Evolutionary conservation across 805 yeast genomes (phyloP), one percentile per base, ranked within the genome.

Genomic region (Saccharomycopsis sp.): DNA sequence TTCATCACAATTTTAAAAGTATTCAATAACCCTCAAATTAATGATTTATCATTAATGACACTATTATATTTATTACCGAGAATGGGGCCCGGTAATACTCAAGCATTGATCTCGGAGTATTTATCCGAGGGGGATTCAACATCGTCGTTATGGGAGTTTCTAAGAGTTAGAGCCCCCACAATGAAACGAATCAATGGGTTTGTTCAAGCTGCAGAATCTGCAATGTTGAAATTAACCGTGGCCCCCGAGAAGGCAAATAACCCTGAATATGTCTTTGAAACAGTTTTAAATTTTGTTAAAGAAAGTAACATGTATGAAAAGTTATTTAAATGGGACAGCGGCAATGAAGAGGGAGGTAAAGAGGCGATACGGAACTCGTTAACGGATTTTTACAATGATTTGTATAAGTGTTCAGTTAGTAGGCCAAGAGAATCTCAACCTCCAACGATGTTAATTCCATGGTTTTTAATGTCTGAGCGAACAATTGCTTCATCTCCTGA

Each of bases 1-100:
- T 54, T 81, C 1, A 51, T 80, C 11, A 76, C 77, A 45, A 60
- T 77, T 22, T 53, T 79, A 47, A 71, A 67, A 50, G 60, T 79
- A 0, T 27, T 47, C n/a, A 7, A n/a, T 8, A 59, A 62, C 39
- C 63, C 68, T 8, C 17, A 48, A 1, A 47, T 41, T 4, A 51
- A 60, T 1, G 59, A 59, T 32, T 61, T 62, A 44, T 45, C 65
- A 3, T 44, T 59, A 13, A 31, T 31, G 35, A 5, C 35, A 31
- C 19, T 31, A 5, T 20, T 31, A 8, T 14, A 31, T 14, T 31
- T 31, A 14, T 5, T 31, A 5, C 35, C 35, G 6, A 14, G 11
- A 8, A 20, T 31, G 6, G 35, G 35, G 14, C 35, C 35, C 6
- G 35, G 20, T 9, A 31, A 17, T 14, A 31, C 35, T n/a, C n/a